These are phyloP conservation scores for Fusarium sp. DNA, from an alignment of 2,329 filamentous ascomycete genomes.

Conservation along the genomic window DNA sequence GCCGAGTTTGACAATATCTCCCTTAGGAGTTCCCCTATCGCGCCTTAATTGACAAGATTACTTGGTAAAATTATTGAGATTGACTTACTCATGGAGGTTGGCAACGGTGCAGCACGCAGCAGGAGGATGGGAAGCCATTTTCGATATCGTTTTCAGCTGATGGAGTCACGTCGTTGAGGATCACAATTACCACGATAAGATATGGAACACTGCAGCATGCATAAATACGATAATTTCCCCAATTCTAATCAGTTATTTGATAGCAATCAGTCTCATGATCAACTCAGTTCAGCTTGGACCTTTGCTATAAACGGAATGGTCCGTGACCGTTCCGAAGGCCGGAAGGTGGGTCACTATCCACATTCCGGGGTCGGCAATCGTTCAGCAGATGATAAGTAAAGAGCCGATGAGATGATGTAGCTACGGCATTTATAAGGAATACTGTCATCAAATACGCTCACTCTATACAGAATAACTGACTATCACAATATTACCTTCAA, in stretches of 20 bases:
- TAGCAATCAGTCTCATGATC: neutral
- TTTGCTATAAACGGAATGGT: neutral
- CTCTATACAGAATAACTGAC: neutral
- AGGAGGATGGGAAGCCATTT: constrained; percentile 21
- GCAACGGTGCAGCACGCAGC: constrained; percentile 14
- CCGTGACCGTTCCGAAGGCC: constrained; percentile 10
- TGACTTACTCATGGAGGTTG: constrained; percentile 15
- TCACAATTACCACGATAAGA: neutral
- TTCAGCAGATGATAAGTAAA: neutral
- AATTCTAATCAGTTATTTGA: neutral
- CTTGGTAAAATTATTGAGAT: accelerated
- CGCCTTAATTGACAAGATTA: accelerated
- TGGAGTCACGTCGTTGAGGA: neutral
- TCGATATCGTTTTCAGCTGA: neutral
- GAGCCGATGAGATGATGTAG: neutral
- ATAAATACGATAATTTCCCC: constrained; percentile 1
- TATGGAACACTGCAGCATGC: neutral
- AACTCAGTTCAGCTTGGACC: neutral
- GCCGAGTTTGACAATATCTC: neutral
- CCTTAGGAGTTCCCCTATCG: neutral
- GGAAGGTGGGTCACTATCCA: constrained; percentile 24
- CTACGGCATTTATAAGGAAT: neutral
- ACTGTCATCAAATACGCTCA: neutral
- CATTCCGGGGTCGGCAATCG: neutral
- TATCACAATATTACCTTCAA: too few species aligned